Evolutionary conservation across 306 rosid species (phyloP), one percentile per base, ranked within the genome.

Genomic region (Elaeagnus macrophylla): DNA sequence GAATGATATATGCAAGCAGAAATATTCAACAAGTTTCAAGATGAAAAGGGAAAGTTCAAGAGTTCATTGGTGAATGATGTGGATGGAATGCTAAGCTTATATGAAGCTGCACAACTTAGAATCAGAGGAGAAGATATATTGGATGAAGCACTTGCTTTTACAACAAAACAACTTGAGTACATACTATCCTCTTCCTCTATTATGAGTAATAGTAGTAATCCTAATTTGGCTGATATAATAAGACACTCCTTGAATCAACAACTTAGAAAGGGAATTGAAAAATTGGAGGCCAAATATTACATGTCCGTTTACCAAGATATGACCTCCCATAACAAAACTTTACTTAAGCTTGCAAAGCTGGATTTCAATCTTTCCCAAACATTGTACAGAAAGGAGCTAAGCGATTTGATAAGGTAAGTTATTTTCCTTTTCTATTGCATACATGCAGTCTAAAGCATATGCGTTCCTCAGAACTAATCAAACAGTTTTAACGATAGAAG

Each of bases 311-410:
- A 82, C 32, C 60, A 72, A 5, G 35, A 75, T 12, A 40, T 72
- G n/a, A 52, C 78, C n/a, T 67, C 70, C 0, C 72, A 73, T 12
- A 61, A 59, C 12, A 32, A 59, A 42, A 44, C 37, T 41, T 52
- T 82, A 20, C 53, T 78, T 6, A 61, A 49, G 0, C 61, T 82
- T 41, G 77, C 78, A 12, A 82, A 70, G 52, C 0, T 75, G 7
- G 80, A 81, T 55, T 81, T 76, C 65, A 79, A 76, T 42, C 14
- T 51, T 9, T 37, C 79, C 4, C 85, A 83, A 6, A 54, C 60
- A 16, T 12, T 74, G 3, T 79, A 79, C 48, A 66, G 55, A 11
- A 39, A 69, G 49, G 86, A 83, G 62, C 20, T 69, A 12, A 56
- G 73, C 38, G 75, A 62, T 53, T 66, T 17, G 70, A 25, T 40